A percentile compares a stretch with the other conserved stretches of the same genome.
Conservation (phyloP, 805 yeast species). For the Ogataea siamensis region DNA sequence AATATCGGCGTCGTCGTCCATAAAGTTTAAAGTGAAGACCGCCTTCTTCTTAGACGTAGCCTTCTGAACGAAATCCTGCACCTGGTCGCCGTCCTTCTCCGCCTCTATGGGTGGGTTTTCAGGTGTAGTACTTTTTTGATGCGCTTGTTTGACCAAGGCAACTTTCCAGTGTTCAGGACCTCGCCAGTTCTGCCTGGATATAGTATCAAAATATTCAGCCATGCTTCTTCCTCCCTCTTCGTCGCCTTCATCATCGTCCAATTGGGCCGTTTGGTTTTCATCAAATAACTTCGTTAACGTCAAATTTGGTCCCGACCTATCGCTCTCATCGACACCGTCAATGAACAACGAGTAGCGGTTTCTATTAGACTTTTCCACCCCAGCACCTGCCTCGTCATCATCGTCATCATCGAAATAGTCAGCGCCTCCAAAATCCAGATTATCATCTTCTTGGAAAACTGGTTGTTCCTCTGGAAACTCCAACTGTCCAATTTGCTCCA, state of each 20-base stretch:
- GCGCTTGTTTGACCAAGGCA: constrained; percentile 34
- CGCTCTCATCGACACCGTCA: constrained; percentile 30
- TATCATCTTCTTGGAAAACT: constrained; percentile 22
- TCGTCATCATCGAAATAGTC: constrained; percentile 25
- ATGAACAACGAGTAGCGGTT: constrained; percentile 34
- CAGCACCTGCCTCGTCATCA: constrained; percentile 24
- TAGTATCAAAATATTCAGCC: constrained; percentile 76
- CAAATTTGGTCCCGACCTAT: constrained; percentile 31
- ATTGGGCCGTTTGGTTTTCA: constrained; percentile 26
- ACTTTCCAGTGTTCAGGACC: constrained; percentile 95
- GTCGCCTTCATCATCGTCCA: constrained; percentile 27
- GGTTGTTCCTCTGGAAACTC: constrained; percentile 22
- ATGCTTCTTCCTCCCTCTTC: constrained; percentile 44
- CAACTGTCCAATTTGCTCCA: constrained; percentile 27
- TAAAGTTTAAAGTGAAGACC: constrained; percentile 27
- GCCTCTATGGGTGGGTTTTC: background rate
- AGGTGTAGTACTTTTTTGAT: constrained; percentile 7
- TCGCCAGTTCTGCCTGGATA: constrained; percentile 73
- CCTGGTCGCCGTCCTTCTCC: background rate
- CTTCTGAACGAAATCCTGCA: constrained; percentile 4
- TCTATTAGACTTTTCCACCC: constrained; percentile 17
- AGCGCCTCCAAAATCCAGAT: constrained; percentile 21
- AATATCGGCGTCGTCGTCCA: constrained; percentile 25
- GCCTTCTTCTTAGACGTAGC: constrained; percentile 14
- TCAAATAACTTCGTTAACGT: constrained; percentile 35